These are phyloP conservation scores for Triglochin maritima DNA, from an alignment of 106 monocot species.

Conservation along the genomic window DNA sequence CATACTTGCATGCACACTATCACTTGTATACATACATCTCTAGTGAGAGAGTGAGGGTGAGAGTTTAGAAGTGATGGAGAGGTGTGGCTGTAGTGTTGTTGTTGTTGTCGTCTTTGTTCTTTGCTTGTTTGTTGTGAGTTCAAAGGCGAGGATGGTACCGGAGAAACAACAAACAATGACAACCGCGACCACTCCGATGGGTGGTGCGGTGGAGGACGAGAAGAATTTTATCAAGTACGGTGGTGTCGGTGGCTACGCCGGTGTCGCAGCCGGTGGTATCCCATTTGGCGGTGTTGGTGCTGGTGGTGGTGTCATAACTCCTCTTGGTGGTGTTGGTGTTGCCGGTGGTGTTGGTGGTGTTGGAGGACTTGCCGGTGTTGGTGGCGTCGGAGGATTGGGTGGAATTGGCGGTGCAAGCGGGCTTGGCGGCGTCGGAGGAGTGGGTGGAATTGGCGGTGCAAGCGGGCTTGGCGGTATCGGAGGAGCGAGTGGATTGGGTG, in stretches of 20 bases:
- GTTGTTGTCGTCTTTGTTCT: neutral
- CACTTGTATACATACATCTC: neutral
- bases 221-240: conserved; percentile 17
- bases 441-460: neutral
- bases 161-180: neutral
- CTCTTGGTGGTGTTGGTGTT: neutral
- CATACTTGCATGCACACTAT: neutral
- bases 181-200: neutral
- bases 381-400: conserved; percentile 1
- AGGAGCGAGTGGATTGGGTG: neutral
- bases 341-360: conserved; percentile 5
- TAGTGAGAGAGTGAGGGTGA: neutral
- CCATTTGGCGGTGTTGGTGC: conserved; percentile 9
- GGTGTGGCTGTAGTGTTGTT: neutral
- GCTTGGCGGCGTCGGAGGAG: neutral
- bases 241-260: conserved; percentile 16
- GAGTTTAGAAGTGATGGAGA: neutral
- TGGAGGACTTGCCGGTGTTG: neutral
- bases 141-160: conserved; percentile 5
- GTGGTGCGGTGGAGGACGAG: neutral
- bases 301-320: neutral
- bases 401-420: conserved; percentile 1
- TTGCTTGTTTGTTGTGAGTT: neutral
- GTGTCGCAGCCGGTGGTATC: conserved; percentile 4
- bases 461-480: conserved; percentile 3